Evolutionary conservation across 202 grass and related monocot genomes (phyloP).

Genomic region (Saccharum hybrid): DNA sequence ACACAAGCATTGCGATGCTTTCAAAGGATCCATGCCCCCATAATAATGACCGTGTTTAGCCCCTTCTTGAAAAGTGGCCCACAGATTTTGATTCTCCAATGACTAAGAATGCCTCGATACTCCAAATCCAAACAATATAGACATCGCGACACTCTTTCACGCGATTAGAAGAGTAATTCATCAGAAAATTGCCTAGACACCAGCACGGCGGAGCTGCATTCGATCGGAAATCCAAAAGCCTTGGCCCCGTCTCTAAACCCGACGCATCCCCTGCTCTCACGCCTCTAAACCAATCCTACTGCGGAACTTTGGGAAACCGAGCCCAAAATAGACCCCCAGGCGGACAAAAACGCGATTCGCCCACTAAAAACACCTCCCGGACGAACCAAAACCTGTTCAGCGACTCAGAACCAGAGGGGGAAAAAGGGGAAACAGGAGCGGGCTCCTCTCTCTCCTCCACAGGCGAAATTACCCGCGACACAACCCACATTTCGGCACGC

Average conservation of each 20-base stretch:
- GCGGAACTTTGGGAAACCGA: background rate
- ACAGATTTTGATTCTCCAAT: background rate
- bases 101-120: background rate
- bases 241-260: background rate
- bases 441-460: background rate
- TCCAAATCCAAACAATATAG: constrained; percentile 17
- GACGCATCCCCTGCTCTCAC: constrained; percentile 1
- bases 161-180: background rate
- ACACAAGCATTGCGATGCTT: too few species aligned
- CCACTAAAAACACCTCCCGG: background rate
- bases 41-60: too few species aligned
- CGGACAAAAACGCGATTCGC: background rate
- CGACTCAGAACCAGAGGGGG: background rate
- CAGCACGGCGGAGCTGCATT: background rate
- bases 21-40: too few species aligned
- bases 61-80: background rate
- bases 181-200: background rate
- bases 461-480: background rate
- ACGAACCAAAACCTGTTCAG: background rate
- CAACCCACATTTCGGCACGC: constrained; percentile 25
- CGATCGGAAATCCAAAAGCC: constrained; percentile 18
- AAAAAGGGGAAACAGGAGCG: background rate
- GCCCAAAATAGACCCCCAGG: background rate
- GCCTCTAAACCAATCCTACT: background rate
- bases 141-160: background rate